These are phyloP conservation scores for Phytopythium cucurbitacearum DNA, from an alignment of 352 stramenopile species.

Conservation along the genomic window DNA sequence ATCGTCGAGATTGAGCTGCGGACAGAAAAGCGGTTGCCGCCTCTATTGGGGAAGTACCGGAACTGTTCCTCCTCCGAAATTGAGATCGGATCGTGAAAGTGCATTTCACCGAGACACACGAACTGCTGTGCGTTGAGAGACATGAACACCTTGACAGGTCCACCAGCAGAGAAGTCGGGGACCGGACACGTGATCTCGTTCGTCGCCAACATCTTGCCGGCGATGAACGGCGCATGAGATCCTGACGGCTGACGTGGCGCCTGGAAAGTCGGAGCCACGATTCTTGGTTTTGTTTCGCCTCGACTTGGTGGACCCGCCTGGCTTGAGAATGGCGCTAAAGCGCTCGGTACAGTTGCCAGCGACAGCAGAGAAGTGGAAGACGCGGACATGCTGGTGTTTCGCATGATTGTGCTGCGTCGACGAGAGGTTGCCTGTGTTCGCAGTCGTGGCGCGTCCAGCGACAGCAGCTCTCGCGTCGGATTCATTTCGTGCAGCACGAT, in stretches of 20 bases:
- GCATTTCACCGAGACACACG: slow-evolving; percentile 46
- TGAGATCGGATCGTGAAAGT: slow-evolving; percentile 45
- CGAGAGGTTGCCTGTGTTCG: slow-evolving; percentile 38
- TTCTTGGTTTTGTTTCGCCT: not conserved
- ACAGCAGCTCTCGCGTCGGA: slow-evolving; percentile 30
- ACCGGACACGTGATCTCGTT: slow-evolving; percentile 51
- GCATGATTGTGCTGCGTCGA: slow-evolving; percentile 40
- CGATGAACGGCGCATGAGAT: slow-evolving; percentile 34
- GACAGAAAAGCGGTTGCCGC: slow-evolving; percentile 44
- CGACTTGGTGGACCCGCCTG: slow-evolving; percentile 6
- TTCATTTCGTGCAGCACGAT: slow-evolving; percentile 51
- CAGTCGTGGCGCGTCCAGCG: slow-evolving; percentile 34
- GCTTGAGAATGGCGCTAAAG: slow-evolving; percentile 10
- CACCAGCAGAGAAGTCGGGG: slow-evolving; percentile 43
- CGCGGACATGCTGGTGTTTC: slow-evolving; percentile 47
- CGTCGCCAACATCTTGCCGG: slow-evolving; percentile 35
- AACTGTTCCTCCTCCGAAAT: slow-evolving; percentile 49
- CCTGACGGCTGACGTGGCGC: not conserved
- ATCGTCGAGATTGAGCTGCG: slow-evolving; percentile 53
- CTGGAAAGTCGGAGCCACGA: not conserved
- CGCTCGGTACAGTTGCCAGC: slow-evolving; percentile 1
- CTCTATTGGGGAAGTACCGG: slow-evolving; percentile 63
- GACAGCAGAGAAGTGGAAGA: slow-evolving; percentile 30
- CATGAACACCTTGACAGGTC: slow-evolving; percentile 44
- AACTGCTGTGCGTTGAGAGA: slow-evolving; percentile 78